A percentile compares a stretch with the other conserved stretches of the same genome.
phyloP scores from a whole-genome alignment of 371 early-diverging fungal species.

The Mortierella sp. region DNA sequence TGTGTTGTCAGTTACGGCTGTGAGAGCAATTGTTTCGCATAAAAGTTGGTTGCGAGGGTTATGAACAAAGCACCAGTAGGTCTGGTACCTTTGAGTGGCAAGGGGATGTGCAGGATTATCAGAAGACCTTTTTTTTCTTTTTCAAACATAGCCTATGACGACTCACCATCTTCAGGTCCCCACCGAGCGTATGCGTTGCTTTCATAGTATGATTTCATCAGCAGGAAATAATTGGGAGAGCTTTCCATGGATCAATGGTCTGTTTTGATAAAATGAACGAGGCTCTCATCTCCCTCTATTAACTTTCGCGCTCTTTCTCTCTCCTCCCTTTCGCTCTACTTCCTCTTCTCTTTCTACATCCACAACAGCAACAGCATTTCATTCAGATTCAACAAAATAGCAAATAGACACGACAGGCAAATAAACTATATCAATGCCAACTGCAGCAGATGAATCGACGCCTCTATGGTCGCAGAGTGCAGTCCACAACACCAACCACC shows the following conservation, averaged over 20 bases:
- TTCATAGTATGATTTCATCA: too few species aligned
- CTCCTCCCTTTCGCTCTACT: background rate
- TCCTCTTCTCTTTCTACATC: background rate
- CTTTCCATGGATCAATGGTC: too few species aligned
- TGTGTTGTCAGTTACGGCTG: too few species aligned
- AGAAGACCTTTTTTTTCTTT: slow-evolving; percentile 2
- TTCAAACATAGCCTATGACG: too few species aligned
- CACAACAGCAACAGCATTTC: background rate
- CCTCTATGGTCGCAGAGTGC: slow-evolving; percentile 32
- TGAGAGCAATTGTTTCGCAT: too few species aligned
- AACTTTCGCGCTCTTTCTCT: background rate
- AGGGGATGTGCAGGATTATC: too few species aligned
- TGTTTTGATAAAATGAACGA: too few species aligned
- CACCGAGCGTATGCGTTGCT: too few species aligned
- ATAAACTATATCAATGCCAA: slow-evolving; percentile 4
- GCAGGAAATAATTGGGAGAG: too few species aligned
- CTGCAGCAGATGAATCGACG: slow-evolving; percentile 38
- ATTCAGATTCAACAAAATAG: background rate
- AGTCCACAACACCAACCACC: slow-evolving; percentile 24
- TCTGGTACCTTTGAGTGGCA: background rate
- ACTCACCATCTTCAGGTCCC: too few species aligned
- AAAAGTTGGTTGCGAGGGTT: too few species aligned
- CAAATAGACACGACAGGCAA: background rate
- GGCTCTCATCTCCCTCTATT: background rate
- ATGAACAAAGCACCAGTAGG: background rate